Percentiles rank a stretch among this genome's conserved stretches.
Evolutionary conservation across 441 rosid species (phyloP).

Genomic region (Metrosideros polymorpha): DNA sequence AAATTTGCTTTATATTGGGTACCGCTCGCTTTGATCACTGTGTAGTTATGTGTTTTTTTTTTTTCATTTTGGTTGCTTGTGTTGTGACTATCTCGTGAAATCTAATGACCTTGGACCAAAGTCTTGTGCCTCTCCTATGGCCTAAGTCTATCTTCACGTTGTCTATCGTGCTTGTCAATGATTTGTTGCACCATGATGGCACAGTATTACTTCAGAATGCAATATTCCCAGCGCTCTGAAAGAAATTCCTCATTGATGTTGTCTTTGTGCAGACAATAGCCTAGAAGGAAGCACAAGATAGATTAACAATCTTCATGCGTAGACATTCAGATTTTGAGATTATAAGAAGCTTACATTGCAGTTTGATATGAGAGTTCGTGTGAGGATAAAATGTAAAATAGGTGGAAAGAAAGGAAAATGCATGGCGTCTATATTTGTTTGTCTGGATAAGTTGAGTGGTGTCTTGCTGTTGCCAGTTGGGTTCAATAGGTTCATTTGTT

Average conservation of each 20-base stretch:
- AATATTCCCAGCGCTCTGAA: neutral
- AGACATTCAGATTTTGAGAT: neutral
- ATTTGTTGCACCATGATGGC: neutral
- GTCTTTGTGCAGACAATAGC: neutral
- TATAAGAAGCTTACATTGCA: neutral
- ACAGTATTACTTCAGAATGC: neutral
- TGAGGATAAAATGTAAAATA: neutral
- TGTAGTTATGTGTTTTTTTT: neutral
- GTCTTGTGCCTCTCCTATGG: neutral
- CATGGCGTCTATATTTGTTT: neutral
- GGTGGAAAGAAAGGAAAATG: neutral
- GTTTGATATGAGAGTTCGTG: neutral
- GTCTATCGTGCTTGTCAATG: neutral
- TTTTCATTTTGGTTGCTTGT: neutral
- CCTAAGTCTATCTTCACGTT: neutral
- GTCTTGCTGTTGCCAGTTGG: neutral
- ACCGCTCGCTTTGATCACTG: neutral
- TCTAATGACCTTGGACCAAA: neutral
- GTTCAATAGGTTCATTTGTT: neutral
- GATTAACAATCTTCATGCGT: neutral
- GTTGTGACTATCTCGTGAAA: neutral
- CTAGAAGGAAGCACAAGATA: neutral
- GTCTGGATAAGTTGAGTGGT: neutral
- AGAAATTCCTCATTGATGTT: neutral
- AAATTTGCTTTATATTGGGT: slow-evolving; percentile 83